Evolutionary conservation across 2,329 filamentous ascomycete genomes (phyloP), one percentile per base, ranked within the genome.

Genomic region (Monosporascus sp.): DNA sequence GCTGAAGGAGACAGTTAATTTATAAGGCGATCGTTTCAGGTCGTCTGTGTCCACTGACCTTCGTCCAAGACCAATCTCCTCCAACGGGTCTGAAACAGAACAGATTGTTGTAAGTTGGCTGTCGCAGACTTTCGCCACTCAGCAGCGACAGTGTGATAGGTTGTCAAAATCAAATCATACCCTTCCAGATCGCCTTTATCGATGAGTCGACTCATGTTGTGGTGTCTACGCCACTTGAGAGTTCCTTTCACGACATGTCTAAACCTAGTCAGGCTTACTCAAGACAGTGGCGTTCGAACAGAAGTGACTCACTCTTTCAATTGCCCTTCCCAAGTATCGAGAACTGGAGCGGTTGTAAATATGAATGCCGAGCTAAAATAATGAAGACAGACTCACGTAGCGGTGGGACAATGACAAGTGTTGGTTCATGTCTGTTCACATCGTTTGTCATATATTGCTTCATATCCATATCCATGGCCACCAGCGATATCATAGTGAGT

Each of bases 61-160:
- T 74, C 72, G 50, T 74, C 72, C 0, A 74, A 59, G 9, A 76
- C 63, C 5, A 76, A 62, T 7, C 72, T 63, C 4, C 55, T 70
- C 76, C 75, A 78, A 0, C 51, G 49, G 0, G 61, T 55, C 0
- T 62, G 65, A 53, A 74, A 76, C 0, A 74, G 51, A 0, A 64
- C n/a, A 0, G 65, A 68, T 0, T 5, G 5, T 3, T 14, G 44
- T 1, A 17, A 7, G 1, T 24, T 50, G 1, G n/a, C n/a, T n/a
- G n/a, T n/a, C n/a, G 37, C 47, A 1, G 5, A n/a, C 8, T 16
- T 37, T 7, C 51, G 65, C 68, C 69, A 73, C 6, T 77, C 73
- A 0, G 63, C 52, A 0, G 68, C 63, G 1, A 76, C 61, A 0
- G 71, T 74, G 27, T 76, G 68, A 49, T 75, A 77, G 0, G 73